These are phyloP conservation scores for Diaporthe citriasiana DNA, from an alignment of 2,329 filamentous ascomycete genomes.

Conservation along the genomic window DNA sequence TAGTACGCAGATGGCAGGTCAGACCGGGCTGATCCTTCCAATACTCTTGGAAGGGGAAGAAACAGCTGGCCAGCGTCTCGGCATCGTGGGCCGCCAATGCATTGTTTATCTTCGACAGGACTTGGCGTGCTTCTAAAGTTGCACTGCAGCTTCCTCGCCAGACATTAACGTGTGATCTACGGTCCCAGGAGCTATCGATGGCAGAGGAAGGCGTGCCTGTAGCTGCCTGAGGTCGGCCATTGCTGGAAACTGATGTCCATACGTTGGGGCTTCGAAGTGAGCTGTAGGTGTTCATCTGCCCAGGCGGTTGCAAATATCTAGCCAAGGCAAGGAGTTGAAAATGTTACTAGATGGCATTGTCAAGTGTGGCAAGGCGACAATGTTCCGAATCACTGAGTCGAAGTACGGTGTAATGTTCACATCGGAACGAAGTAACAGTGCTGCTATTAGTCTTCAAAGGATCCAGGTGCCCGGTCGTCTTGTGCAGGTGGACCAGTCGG, in stretches of 20 bases:
- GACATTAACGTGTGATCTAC: slow-evolving; percentile 36
- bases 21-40: slow-evolving; percentile 54
- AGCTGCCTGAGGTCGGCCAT: slow-evolving; percentile 23
- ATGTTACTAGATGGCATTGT: background rate
- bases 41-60: slow-evolving; percentile 51
- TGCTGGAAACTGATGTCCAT: background rate
- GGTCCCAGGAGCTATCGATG: background rate
- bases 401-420: background rate
- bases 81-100: slow-evolving; percentile 45
- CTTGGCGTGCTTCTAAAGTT: slow-evolving; percentile 39
- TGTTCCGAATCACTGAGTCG: background rate
- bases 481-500: background rate
- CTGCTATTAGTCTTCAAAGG: background rate
- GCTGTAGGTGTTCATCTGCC: background rate
- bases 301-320: background rate
- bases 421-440: background rate
- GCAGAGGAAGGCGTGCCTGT: slow-evolving; percentile 6
- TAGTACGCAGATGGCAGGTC: slow-evolving; percentile 54
- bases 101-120: slow-evolving; percentile 44
- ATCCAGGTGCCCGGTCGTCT: background rate
- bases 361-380: background rate
- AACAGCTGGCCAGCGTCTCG: slow-evolving; percentile 47
- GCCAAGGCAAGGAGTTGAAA: background rate
- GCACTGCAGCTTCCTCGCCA: slow-evolving; percentile 30
- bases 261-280: background rate